Percentiles rank a stretch among this genome's conserved stretches.
Evolutionary conservation across 1,284 basidiomycete species (phyloP).

Genomic region (Gomphus sp.): DNA sequence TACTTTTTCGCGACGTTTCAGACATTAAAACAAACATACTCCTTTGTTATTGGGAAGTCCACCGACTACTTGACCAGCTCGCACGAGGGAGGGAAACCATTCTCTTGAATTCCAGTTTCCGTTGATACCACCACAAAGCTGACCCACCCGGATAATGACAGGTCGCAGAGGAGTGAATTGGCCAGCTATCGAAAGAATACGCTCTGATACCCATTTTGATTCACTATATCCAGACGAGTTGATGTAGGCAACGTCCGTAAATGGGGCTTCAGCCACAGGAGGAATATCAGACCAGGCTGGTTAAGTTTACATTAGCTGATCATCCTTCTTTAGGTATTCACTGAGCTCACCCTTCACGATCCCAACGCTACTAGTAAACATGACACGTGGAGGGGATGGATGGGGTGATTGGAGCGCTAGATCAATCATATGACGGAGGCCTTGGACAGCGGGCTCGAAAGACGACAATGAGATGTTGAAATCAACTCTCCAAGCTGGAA

Average conservation of each 20-base stretch:
- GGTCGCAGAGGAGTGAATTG: slow-evolving; percentile 17
- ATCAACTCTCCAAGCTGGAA: slow-evolving; percentile 33
- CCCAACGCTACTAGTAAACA: slow-evolving; percentile 28
- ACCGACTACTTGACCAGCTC: slow-evolving; percentile 16
- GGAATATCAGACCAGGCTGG: no score
- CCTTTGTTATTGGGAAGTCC: slow-evolving; percentile 19
- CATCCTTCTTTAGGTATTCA: no score
- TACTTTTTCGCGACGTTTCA: no score
- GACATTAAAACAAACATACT: slow-evolving; percentile 14
- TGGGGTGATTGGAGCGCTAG: slow-evolving; percentile 13
- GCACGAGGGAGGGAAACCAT: slow-evolving; percentile 26
- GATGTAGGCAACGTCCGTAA: no score
- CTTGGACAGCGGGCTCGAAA: slow-evolving; percentile 28
- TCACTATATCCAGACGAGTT: no score
- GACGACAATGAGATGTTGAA: no score
- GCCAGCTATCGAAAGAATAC: slow-evolving; percentile 22
- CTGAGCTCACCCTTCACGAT: slow-evolving; percentile 21
- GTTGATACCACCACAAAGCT: slow-evolving; percentile 25
- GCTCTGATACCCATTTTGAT: no score
- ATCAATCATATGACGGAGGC: slow-evolving; percentile 23
- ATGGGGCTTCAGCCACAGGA: no score
- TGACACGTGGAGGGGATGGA: slow-evolving; percentile 19
- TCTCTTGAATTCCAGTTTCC: slow-evolving; percentile 26
- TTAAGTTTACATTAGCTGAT: slow-evolving; percentile 31
- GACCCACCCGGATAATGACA: slow-evolving; percentile 29